Evolutionary conservation across 352 stramenopile species (phyloP).

Genomic region (Pilasporangium apinafurcum): DNA sequence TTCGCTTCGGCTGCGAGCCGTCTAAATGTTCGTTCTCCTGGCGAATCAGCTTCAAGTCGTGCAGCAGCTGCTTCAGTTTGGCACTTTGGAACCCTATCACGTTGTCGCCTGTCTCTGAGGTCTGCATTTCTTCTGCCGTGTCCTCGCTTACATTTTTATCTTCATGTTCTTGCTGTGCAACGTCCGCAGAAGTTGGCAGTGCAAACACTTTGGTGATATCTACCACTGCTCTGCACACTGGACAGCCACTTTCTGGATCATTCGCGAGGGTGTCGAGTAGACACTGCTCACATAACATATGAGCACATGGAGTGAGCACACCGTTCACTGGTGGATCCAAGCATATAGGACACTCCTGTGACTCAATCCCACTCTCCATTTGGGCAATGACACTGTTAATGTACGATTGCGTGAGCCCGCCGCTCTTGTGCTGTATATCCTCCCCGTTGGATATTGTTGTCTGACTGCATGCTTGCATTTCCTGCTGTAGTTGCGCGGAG

Average conservation of each 20-base stretch:
- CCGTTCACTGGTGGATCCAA: conserved; percentile 58
- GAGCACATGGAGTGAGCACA: conserved; percentile 81
- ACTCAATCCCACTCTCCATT: conserved; percentile 69
- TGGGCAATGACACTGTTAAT: conserved; percentile 73
- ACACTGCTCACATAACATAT: conserved; percentile 81
- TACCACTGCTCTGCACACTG: conserved; percentile 67
- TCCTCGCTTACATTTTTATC: background rate
- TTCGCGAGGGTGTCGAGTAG: conserved; percentile 50
- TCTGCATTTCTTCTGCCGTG: background rate
- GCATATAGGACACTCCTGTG: conserved; percentile 83
- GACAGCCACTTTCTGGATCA: conserved; percentile 61
- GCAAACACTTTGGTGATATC: conserved; percentile 56
- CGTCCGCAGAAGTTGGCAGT: conserved; percentile 17
- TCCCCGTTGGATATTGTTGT: no score
- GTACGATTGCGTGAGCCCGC: conserved; percentile 41
- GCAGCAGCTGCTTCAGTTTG: conserved; percentile 63
- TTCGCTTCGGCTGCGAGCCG: conserved; percentile 31
- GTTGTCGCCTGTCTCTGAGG: background rate
- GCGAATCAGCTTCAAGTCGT: conserved; percentile 57
- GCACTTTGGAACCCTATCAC: conserved; percentile 37
- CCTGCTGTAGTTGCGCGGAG: conserved; percentile 35
- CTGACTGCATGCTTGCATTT: conserved; percentile 24
- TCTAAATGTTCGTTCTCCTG: conserved; percentile 28
- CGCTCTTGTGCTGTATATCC: background rate
- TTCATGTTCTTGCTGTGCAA: conserved; percentile 3